Base-by-base conservation (phyloP, 1,284 basidiomycete species). In the Microbotryum violaceum region DNA sequence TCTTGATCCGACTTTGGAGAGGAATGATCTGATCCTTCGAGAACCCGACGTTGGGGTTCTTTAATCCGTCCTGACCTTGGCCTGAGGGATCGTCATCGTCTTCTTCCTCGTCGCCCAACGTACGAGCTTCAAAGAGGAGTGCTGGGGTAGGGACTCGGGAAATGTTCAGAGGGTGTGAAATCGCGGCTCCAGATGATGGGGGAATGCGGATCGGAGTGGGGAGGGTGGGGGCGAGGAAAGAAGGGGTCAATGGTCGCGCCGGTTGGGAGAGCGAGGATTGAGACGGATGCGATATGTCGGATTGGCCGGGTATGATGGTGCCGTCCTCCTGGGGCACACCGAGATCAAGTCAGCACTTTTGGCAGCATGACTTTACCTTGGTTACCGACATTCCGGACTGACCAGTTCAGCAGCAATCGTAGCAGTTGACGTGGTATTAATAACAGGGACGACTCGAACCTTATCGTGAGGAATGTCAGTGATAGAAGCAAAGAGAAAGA, bases 351-450 rank as follows among this genome's bases (percentile, higher is more conserved):
- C 37, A 37, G 37, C 9, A 16, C 37, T 4, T 37, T 37, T 37
- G 37, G 10, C 4, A 37, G 9, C 0, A 14, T 10, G 14, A 4
- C 12, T 12, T 6, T 16, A 37, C 2, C 37, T 37, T 9, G 14
- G 37, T 37, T 5, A 12, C 33, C 49, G 10, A 37, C 0, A 5
- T 2, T 12, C 16, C 45, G 23, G n/a, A 75, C 85, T 76, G 31
- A 89, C 89, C 62, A 97, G 79, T 74, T 92, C 86, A 8, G 88
- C 92, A n/a, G 92, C 91, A 65, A 98, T 94, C 4, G 91, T 97
- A n/a, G 93, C 90, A 0, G 89, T 93, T 75, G 92, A 91, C 75
- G 92, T 96, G 2, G 94, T 97, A 54, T 96, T 86, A 70, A 97
- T 88, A 8, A 87, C 89, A 0, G 94, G 94, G 2, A 97, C 53